Base-by-base conservation (phyloP, 1,284 basidiomycete genomes). In the Pseudozyma pruni region DNA sequence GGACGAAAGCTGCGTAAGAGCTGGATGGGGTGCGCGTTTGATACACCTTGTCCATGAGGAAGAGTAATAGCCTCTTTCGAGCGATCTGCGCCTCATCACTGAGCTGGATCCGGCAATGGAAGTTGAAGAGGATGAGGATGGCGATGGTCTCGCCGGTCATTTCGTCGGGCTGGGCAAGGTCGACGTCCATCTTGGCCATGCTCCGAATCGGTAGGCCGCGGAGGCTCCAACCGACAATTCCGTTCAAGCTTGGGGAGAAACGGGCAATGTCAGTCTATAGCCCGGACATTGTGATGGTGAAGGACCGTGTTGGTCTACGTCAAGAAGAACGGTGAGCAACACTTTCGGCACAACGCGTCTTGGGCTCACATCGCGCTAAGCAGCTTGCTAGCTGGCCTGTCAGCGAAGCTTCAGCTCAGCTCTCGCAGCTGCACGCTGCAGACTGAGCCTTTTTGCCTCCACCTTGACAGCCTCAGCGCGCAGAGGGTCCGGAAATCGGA, bases 1-100 rank as follows among this genome's bases (percentile, higher is more conserved):
- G 51, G 6, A 22, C 29, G 32, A 66, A 71, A 0, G 47, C 50
- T 19, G 52, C 17, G 14, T 66, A 58, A 3, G 68, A 55, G 14
- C 14, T 16, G 7, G 60, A 37, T 0, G 52, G 60, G n/a, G 48
- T 31, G 8, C 25, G 33, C 10, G 54, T 58, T 31, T 62, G 58
- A n/a, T 71, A 71, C n/a, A 71, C 44, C 44, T 66, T 66, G 48
- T 71, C 54, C 62, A 57, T 71, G n/a, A 71, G 34, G 29, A 67
- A 67, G 4, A 72, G 33, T 9, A 72, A 47, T 35, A 72, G 43
- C 32, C 32, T 52, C 40, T 67, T 62, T 23, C 63, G 69, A 4
- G 53, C 55, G 7, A 43, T 27, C 8, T 57, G 59, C 9, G 63
- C 63, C 22, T 67, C 53, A 11, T 68, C 69, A 22, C 51, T 53